A percentile compares a stretch with the other conserved stretches of the same genome.
phyloP scores from a whole-genome alignment of 2,329 filamentous ascomycete species.

The Penicillium vulpinum region DNA sequence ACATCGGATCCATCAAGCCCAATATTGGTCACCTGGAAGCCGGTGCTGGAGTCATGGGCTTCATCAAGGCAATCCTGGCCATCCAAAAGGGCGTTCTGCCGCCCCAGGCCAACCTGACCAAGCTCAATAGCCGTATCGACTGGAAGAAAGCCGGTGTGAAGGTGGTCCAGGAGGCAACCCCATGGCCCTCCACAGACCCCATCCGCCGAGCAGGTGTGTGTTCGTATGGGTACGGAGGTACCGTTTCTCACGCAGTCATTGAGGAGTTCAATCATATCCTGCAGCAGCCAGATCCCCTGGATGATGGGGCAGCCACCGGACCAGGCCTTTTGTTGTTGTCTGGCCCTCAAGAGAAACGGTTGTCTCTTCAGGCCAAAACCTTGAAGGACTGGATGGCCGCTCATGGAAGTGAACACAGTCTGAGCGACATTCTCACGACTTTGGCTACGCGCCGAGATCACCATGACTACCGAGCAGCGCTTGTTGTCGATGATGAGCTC shows the following conservation, averaged over 20 bases:
- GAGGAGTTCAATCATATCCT: slow-evolving; percentile 19
- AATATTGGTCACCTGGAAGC: not conserved
- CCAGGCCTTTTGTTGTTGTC: slow-evolving; percentile 29
- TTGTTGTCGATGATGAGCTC: slow-evolving; percentile 24
- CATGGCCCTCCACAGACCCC: slow-evolving; percentile 18
- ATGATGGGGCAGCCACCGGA: not conserved
- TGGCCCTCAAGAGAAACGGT: slow-evolving; percentile 36
- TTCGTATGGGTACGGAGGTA: slow-evolving; percentile 39
- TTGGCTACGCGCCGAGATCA: slow-evolving; percentile 35
- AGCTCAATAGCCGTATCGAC: slow-evolving; percentile 36
- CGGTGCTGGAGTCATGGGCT: not conserved
- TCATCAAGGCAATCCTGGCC: slow-evolving; percentile 26
- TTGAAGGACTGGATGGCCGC: slow-evolving; percentile 28
- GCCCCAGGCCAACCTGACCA: slow-evolving; percentile 38
- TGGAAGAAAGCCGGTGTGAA: slow-evolving; percentile 28
- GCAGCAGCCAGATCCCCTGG: not conserved
- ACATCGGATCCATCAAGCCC: not conserved
- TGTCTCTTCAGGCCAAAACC: slow-evolving; percentile 21
- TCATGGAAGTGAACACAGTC: slow-evolving; percentile 16
- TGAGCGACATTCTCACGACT: slow-evolving; percentile 28
- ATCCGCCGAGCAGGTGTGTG: slow-evolving; percentile 31
- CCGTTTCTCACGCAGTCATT: slow-evolving; percentile 37
- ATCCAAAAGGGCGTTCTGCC: slow-evolving; percentile 24
- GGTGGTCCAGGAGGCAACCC: slow-evolving; percentile 23
- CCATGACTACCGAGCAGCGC: slow-evolving; percentile 32